phyloP scores from a whole-genome alignment of 2,329 filamentous ascomycete genomes.

The Blastomyces gilchristii region DNA sequence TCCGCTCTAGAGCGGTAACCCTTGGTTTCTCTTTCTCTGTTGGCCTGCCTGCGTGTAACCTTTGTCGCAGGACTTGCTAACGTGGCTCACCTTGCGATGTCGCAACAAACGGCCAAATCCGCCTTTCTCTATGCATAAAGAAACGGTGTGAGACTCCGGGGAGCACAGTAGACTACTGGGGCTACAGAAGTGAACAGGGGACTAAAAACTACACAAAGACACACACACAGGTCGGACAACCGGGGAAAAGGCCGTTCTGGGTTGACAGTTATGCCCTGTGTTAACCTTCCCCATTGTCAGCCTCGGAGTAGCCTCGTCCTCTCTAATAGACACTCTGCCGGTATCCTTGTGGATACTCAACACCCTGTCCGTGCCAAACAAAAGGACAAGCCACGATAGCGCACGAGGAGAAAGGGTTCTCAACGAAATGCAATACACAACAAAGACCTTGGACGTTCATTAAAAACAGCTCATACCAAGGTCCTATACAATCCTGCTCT shows the following conservation, averaged over 20 bases:
- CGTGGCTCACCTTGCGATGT: constrained; percentile 5
- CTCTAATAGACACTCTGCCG: background rate
- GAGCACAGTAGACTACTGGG: background rate
- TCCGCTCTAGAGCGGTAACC: background rate
- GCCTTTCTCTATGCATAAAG: constrained; percentile 6
- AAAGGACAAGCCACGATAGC: background rate
- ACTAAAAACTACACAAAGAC: constrained; percentile 2
- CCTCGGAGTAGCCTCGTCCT: background rate
- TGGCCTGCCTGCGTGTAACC: constrained; percentile 5
- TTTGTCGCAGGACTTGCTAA: background rate
- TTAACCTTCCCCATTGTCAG: background rate
- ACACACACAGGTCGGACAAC: background rate
- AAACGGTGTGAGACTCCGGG: constrained; percentile 5
- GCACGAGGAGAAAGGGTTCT: background rate
- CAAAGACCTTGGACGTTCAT: background rate
- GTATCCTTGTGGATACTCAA: background rate
- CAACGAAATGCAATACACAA: background rate
- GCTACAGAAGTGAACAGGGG: background rate
- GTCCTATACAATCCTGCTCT: no score
- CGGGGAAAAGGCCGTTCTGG: background rate
- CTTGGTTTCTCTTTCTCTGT: background rate
- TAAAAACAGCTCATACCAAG: background rate
- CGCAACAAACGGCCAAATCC: constrained; percentile 5
- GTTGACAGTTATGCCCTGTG: background rate
- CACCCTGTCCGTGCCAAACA: background rate